phyloP scores from a whole-genome alignment of 176 grass and related monocot genomes.

The Hyparrhenia diplandra region DNA sequence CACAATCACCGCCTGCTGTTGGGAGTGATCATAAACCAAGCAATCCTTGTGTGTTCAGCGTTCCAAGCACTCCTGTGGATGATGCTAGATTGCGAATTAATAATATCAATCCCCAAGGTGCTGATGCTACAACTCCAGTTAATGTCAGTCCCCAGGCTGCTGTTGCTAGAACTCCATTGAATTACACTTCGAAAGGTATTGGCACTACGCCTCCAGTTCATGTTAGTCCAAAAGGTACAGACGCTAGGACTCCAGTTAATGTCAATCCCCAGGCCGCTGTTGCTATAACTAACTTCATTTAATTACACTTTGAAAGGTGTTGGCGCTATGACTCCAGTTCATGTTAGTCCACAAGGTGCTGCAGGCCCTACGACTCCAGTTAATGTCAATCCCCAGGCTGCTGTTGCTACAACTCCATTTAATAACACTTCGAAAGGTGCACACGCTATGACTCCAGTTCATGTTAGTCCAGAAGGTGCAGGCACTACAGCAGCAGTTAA shows the following conservation, averaged over 20 bases:
- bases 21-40: conserved; percentile 10
- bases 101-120: neutral
- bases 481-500: conserved; percentile 9
- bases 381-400: too few relatives aligned
- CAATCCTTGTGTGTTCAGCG: neutral
- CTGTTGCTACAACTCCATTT: too few relatives aligned
- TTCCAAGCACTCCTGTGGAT: neutral
- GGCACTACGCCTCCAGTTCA: conserved; percentile 16
- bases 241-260: neutral
- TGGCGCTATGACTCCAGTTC: too few relatives aligned
- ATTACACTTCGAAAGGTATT: conserved; percentile 2
- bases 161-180: conserved; percentile 23
- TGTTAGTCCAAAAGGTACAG: conserved; percentile 17
- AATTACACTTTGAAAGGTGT: neutral
- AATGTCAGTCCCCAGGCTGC: neutral
- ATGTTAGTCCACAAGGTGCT: too few relatives aligned
- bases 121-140: neutral
- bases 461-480: conserved; percentile 16
- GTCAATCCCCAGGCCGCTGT: neutral
- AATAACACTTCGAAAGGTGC: neutral
- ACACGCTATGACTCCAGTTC: conserved; percentile 30
- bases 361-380: too few relatives aligned
- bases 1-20: conserved; percentile 13
- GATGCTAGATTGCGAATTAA: neutral
- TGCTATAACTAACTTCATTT: conserved; percentile 22